A percentile compares a stretch with the other conserved stretches of the same genome.
Conservation (phyloP, 495 filamentous ascomycete species). For the Trichodelitschia bisporula region DNA sequence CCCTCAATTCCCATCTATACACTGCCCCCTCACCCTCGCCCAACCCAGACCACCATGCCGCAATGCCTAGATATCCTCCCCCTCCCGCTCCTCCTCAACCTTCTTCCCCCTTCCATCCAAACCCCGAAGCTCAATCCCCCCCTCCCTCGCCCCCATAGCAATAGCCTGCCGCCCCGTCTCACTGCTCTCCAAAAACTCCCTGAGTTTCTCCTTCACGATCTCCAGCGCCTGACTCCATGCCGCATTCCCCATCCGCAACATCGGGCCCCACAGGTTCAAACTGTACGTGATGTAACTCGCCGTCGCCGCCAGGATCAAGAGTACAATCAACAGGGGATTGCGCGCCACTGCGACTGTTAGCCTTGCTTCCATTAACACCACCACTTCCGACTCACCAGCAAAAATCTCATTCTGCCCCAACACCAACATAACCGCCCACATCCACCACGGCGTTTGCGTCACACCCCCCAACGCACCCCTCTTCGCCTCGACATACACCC, state of each 20-base stretch:
- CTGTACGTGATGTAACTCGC: constrained; percentile 73
- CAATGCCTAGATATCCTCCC: too few species aligned
- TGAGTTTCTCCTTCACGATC: constrained; percentile 66
- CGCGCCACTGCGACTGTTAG: constrained; percentile 40
- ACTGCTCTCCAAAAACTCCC: constrained; percentile 62
- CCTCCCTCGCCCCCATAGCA: too few species aligned
- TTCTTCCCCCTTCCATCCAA: too few species aligned
- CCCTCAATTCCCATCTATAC: too few species aligned
- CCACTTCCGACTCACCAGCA: constrained; percentile 36
- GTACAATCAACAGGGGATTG: constrained; percentile 78
- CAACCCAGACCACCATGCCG: too few species aligned
- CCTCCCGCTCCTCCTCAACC: too few species aligned
- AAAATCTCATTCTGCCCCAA: constrained; percentile 95
- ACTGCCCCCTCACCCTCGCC: too few species aligned
- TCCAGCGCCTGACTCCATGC: constrained; percentile 67
- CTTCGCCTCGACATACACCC: constrained; percentile 93
- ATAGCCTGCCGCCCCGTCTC: constrained; percentile 62
- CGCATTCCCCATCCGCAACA: constrained; percentile 79
- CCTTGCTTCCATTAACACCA: background rate
- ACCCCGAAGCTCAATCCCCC: too few species aligned
- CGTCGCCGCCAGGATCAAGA: constrained; percentile 49
- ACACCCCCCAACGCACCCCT: constrained; percentile 87
- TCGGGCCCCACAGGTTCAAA: constrained; percentile 87
- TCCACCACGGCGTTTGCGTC: constrained; percentile 81
- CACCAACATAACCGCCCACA: constrained; percentile 69